Evolutionary conservation across 2,329 filamentous ascomycete genomes (phyloP).

Genomic region (Epichloe scottii): DNA sequence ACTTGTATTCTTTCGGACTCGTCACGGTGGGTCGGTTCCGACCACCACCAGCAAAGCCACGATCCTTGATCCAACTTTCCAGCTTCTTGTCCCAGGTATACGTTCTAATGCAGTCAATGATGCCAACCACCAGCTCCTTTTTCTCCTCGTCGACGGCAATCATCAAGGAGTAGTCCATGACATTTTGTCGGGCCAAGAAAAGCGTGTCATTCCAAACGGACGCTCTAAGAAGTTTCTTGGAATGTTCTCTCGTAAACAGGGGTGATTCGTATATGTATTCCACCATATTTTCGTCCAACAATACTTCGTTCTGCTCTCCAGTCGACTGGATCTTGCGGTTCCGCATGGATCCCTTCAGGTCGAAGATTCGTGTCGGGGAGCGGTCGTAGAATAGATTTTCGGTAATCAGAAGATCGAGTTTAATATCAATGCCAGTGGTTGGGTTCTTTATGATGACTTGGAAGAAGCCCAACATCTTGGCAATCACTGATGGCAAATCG

Average conservation of each 20-base stretch:
- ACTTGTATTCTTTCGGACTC: conserved; percentile 94
- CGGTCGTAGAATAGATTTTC: conserved; percentile 98
- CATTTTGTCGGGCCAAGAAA: conserved; percentile 86
- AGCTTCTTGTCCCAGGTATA: conserved; percentile 99
- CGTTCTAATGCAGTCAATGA: conserved; percentile 95
- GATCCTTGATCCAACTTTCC: conserved; percentile 99
- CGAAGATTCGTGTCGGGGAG: conserved; percentile 77
- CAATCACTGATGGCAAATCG: conserved; percentile 88
- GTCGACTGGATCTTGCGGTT: conserved; percentile 96
- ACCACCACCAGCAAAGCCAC: conserved; percentile 65
- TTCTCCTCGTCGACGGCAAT: conserved; percentile 85
- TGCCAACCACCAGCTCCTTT: conserved; percentile 89
- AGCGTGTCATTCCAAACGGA: conserved; percentile 97
- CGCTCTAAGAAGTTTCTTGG: conserved; percentile 80
- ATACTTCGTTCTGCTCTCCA: conserved; percentile 88
- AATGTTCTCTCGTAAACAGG: conserved; percentile 88
- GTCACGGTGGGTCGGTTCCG: conserved; percentile 88
- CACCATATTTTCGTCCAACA: conserved; percentile 97
- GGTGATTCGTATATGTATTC: conserved; percentile 98
- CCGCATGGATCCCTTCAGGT: conserved; percentile 95
- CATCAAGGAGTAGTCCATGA: conserved; percentile 99
- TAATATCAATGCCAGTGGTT: conserved; percentile 79
- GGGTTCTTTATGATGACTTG: conserved; percentile 96
- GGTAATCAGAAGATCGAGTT: conserved; percentile 88
- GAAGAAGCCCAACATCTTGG: conserved; percentile 98